Conservation (phyloP, 352 stramenopile species). For the Thalassiosira ordinaria region DNA sequence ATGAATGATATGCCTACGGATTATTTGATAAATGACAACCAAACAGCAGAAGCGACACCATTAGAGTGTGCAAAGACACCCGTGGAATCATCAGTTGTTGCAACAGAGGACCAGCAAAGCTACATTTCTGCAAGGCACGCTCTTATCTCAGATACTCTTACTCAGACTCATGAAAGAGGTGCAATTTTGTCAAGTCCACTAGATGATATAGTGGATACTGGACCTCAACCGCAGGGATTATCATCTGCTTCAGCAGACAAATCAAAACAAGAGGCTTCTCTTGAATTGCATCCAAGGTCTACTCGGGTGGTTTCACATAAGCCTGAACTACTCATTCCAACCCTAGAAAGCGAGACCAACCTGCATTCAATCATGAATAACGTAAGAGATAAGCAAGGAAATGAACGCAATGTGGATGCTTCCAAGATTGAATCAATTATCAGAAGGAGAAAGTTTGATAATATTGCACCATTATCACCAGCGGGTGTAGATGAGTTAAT, state of each 20-base stretch:
- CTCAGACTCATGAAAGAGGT: too few species aligned
- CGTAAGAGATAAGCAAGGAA: not conserved
- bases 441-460: not conserved
- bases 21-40: too few species aligned
- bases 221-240: not conserved
- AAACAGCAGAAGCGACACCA: too few species aligned
- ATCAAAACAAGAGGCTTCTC: not conserved
- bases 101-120: too few species aligned
- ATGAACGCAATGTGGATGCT: not conserved
- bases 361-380: not conserved
- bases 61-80: too few species aligned
- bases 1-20: too few species aligned
- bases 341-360: not conserved
- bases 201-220: not conserved
- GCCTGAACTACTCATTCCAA: not conserved
- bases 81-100: too few species aligned
- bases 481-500: not conserved
- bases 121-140: too few species aligned
- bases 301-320: too few species aligned
- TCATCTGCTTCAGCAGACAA: not conserved
- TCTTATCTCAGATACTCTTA: too few species aligned
- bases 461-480: not conserved
- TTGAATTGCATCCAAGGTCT: not conserved
- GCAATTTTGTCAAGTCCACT: too few species aligned
- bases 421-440: not conserved